These are phyloP conservation scores for Chalciporus sp. DNA, from an alignment of 1,284 basidiomycete species.

Conservation along the genomic window DNA sequence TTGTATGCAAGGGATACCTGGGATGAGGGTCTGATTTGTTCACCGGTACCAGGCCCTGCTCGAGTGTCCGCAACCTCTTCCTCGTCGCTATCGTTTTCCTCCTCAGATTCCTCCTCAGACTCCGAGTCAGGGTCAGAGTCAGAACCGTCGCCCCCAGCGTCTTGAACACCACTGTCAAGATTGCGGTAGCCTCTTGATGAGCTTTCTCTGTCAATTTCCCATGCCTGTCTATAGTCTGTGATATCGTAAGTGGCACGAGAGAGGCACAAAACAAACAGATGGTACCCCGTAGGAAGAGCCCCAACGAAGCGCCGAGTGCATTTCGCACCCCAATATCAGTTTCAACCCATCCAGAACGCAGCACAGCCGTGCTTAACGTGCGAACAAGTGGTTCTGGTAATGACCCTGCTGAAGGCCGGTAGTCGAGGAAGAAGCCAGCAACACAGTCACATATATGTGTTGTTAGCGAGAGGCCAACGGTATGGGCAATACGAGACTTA, in stretches of 20 bases:
- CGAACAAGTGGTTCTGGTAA: conserved; percentile 42
- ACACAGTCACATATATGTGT: background rate
- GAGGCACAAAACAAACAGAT: background rate
- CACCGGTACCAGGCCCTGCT: conserved; percentile 12
- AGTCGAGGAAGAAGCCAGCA: background rate
- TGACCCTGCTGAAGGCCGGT: conserved; percentile 33
- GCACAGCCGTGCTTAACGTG: conserved; percentile 57
- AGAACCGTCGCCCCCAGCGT: conserved; percentile 12
- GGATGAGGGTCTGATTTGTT: conserved; percentile 15
- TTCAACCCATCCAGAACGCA: conserved; percentile 81
- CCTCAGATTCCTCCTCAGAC: conserved; percentile 30
- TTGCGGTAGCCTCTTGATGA: conserved; percentile 18
- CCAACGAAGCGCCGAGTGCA: conserved; percentile 69
- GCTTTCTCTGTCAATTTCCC: conserved; percentile 50
- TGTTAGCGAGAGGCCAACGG: background rate
- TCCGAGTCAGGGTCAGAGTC: conserved; percentile 26
- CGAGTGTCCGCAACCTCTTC: conserved; percentile 38
- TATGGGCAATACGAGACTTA: conserved; percentile 23
- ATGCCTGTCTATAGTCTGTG: conserved; percentile 65
- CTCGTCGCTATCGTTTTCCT: conserved; percentile 32
- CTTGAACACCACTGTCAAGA: conserved; percentile 7
- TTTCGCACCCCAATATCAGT: conserved; percentile 66
- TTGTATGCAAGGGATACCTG: conserved; percentile 51
- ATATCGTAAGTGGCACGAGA: conserved; percentile 3
- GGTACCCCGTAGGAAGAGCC: conserved; percentile 72